phyloP scores from a whole-genome alignment of 768 basidiomycete genomes.

The Tulasnella sp. region DNA sequence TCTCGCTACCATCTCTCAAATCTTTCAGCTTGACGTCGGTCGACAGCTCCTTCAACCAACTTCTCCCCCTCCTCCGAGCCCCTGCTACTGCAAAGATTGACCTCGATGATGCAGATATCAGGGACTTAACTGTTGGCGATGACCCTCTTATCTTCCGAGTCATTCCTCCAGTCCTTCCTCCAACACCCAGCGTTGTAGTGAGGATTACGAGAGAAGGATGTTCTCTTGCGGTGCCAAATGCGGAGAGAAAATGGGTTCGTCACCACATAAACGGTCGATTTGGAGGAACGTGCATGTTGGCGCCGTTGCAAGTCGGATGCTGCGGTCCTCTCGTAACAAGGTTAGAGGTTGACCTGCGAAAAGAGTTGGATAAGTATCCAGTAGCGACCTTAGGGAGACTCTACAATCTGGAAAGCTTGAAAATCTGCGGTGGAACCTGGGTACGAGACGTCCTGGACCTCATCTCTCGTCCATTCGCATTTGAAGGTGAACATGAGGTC shows the following conservation, averaged over 20 bases:
- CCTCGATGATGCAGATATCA: background rate
- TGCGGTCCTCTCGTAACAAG: background rate
- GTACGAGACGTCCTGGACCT: background rate
- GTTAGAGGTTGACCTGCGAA: background rate
- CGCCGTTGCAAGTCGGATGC: background rate
- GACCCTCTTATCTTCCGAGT: background rate
- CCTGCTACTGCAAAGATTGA: background rate
- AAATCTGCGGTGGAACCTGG: background rate
- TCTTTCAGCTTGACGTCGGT: too few relatives aligned
- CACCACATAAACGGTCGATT: background rate
- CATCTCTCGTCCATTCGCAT: background rate
- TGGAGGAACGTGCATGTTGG: background rate
- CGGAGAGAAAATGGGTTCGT: background rate
- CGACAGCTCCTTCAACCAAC: background rate
- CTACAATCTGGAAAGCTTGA: background rate
- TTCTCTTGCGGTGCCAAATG: background rate
- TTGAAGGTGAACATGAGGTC: background rate
- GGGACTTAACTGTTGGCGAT: background rate
- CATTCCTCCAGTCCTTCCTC: background rate
- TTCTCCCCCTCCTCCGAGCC: background rate
- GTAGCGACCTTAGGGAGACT: background rate
- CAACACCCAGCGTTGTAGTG: background rate
- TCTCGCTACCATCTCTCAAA: too few relatives aligned
- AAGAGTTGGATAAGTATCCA: background rate
- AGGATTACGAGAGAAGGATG: background rate